Base-by-base conservation (phyloP, 345 rosid species). In the Citrus medica region DNA sequence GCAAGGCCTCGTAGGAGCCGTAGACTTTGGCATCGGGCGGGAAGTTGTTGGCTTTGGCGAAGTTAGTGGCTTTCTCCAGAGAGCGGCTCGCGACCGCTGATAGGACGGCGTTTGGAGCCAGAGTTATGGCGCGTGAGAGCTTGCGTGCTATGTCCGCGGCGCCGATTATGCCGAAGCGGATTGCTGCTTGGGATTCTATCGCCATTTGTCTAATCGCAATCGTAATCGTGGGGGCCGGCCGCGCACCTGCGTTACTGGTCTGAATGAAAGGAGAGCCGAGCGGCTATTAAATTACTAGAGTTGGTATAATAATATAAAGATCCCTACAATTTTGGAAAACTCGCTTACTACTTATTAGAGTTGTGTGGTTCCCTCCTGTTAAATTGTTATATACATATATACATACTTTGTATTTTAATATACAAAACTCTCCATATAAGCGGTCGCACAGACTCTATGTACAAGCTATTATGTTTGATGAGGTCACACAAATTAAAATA, bases 101-200 rank as follows among this genome's bases (percentile, higher is more conserved):
- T 60, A 93, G 75, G 8, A 82, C 78, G 69, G 97, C 89, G 88
- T 93, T 91, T 0, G 97, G 95, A 37, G 94, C 88, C 4, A 90
- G 78, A 4, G 28, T 75, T 5, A 93, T 92, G 27, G 98, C 98
- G 0, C 97, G 86, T 14, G 88, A 82, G 67, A 94, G 67, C 82
- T 94, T 94, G 7, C 93, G 85, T 33, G 97, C 97, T 2, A 90
- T 93, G 3, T 87, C 90, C 2, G 88, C 90, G 80, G 95, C 92
- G 59, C 98, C 97, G 25, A 93, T 60, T 27, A 94, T 78, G 46
- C 98, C 98, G 78, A 94, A 76, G 2, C 85, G 78, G 87, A 91
- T 80, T 10, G 51, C 69, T 12, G 30, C 22, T 37, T 77, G 56
- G 16, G 38, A 61, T 74, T 42, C 21, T 19, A 12, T 84, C 24